These are phyloP conservation scores for Microbotryum lychnidis-dioicae DNA, from an alignment of 1,284 basidiomycete species.

Conservation along the genomic window DNA sequence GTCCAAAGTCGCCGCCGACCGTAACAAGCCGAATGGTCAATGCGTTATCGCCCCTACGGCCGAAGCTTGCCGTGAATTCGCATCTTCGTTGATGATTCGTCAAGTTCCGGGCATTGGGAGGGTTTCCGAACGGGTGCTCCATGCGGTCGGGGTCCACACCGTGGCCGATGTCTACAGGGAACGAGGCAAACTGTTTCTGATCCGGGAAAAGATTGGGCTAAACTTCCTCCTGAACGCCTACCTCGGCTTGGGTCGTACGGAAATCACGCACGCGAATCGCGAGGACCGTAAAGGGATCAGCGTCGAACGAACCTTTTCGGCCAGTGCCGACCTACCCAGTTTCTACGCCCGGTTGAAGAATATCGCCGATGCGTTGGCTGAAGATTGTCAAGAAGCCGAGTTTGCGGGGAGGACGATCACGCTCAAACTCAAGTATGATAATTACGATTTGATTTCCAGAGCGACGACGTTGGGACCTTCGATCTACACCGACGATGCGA, in stretches of 20 bases:
- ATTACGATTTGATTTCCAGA: slow-evolving; percentile 71
- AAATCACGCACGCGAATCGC: slow-evolving; percentile 61
- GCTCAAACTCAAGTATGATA: slow-evolving; percentile 49
- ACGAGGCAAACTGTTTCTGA: slow-evolving; percentile 58
- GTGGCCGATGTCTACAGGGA: slow-evolving; percentile 77
- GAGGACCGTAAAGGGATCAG: slow-evolving; percentile 84
- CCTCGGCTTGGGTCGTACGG: slow-evolving; percentile 75
- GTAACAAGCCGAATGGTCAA: slow-evolving; percentile 88
- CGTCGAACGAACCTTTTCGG: slow-evolving; percentile 59
- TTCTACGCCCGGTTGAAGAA: slow-evolving; percentile 69
- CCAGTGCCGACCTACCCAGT: not conserved
- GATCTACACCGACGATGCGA: slow-evolving; percentile 22
- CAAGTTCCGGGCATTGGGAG: slow-evolving; percentile 70
- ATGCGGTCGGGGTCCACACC: slow-evolving; percentile 75
- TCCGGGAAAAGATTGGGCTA: slow-evolving; percentile 23
- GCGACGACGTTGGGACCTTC: slow-evolving; percentile 59
- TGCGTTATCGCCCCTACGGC: slow-evolving; percentile 51
- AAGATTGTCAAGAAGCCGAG: slow-evolving; percentile 55
- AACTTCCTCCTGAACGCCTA: slow-evolving; percentile 47
- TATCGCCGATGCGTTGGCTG: slow-evolving; percentile 67
- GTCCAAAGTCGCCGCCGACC: slow-evolving; percentile 60
- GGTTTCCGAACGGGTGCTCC: slow-evolving; percentile 74
- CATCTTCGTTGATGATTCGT: slow-evolving; percentile 63
- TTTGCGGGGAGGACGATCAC: slow-evolving; percentile 41
- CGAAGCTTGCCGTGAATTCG: slow-evolving; percentile 61